Evolutionary conservation across 2,329 filamentous ascomycete genomes (phyloP).

Genomic region (Knufia fluminis): DNA sequence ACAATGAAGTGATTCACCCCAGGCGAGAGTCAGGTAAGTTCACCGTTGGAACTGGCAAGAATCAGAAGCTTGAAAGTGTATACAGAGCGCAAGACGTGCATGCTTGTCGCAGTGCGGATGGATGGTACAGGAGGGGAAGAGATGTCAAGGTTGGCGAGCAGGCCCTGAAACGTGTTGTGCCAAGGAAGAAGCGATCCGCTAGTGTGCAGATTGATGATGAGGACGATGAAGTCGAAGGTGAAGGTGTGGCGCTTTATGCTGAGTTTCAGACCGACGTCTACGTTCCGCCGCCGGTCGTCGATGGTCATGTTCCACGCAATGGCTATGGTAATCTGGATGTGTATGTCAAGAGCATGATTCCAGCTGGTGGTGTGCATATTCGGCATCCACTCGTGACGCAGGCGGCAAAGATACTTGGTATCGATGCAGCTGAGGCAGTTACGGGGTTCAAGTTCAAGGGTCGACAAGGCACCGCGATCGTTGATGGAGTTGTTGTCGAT

Average conservation of each 20-base stretch:
- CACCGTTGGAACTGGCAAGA: constrained; percentile 50
- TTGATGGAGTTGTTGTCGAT: constrained; percentile 70
- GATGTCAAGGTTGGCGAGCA: constrained; percentile 71
- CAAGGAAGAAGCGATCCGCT: constrained; percentile 30
- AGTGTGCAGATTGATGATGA: constrained; percentile 30
- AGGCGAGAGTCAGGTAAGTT: constrained; percentile 68
- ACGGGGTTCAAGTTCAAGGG: constrained; percentile 85
- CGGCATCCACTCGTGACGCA: constrained; percentile 46
- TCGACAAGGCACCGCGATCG: constrained; percentile 72
- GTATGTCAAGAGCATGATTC: constrained; percentile 56
- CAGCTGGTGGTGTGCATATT: constrained; percentile 50
- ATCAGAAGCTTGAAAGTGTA: constrained; percentile 58
- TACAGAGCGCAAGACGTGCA: constrained; percentile 77
- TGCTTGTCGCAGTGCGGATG: constrained; percentile 66
- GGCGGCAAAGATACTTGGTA: constrained; percentile 54
- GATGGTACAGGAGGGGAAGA: constrained; percentile 82
- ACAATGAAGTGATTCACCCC: constrained; percentile 73
- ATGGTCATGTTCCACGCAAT: constrained; percentile 60
- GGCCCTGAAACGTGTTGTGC: constrained; percentile 64
- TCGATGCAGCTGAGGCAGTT: constrained; percentile 84
- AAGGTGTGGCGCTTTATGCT: constrained; percentile 52
- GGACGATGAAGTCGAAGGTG: constrained; percentile 37
- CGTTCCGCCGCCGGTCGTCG: constrained; percentile 62
- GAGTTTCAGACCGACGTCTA: constrained; percentile 60
- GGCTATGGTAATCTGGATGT: constrained; percentile 54